These are phyloP conservation scores for Rhytidhysteron rufulum DNA, from an alignment of 2,329 filamentous ascomycete genomes.

Conservation along the genomic window DNA sequence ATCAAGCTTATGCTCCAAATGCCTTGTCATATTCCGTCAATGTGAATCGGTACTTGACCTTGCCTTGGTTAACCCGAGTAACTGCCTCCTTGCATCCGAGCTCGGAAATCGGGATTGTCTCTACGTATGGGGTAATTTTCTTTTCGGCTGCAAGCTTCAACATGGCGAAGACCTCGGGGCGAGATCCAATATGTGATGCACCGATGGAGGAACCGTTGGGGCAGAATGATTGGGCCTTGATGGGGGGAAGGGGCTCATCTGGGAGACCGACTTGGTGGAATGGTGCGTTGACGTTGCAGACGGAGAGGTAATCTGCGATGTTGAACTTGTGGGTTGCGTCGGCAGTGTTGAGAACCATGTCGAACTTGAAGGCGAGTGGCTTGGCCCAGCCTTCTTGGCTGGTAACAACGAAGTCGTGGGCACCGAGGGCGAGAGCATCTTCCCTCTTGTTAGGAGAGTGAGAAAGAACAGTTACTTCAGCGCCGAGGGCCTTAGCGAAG, in stretches of 20 bases:
- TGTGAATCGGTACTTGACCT: conserved; percentile 70
- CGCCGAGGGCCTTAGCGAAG: conserved; percentile 52
- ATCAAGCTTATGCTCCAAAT: conserved; percentile 50
- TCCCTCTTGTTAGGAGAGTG: conserved; percentile 58
- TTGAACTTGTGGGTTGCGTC: conserved; percentile 67
- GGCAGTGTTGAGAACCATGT: conserved; percentile 73
- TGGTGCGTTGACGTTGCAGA: conserved; percentile 76
- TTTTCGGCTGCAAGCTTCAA: conserved; percentile 48
- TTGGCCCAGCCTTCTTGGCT: conserved; percentile 57
- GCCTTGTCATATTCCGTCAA: conserved; percentile 65
- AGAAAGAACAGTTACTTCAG: conserved; percentile 60
- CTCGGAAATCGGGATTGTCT: conserved; percentile 69
- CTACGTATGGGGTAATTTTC: conserved; percentile 53
- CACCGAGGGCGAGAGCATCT: conserved; percentile 57
- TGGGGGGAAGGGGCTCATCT: conserved; percentile 66
- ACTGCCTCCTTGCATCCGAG: conserved; percentile 67
- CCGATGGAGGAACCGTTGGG: conserved; percentile 62
- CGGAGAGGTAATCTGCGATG: conserved; percentile 66
- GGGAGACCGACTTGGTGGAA: conserved; percentile 80
- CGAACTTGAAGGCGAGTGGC: conserved; percentile 58
- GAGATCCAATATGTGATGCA: conserved; percentile 49
- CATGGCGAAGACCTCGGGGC: conserved; percentile 50
- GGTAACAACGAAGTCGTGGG: conserved; percentile 58
- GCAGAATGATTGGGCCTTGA: conserved; percentile 72
- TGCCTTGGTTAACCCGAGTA: conserved; percentile 64